Base-by-base conservation (phyloP, 306 rosid genomes). In the Quercus parvula region DNA sequence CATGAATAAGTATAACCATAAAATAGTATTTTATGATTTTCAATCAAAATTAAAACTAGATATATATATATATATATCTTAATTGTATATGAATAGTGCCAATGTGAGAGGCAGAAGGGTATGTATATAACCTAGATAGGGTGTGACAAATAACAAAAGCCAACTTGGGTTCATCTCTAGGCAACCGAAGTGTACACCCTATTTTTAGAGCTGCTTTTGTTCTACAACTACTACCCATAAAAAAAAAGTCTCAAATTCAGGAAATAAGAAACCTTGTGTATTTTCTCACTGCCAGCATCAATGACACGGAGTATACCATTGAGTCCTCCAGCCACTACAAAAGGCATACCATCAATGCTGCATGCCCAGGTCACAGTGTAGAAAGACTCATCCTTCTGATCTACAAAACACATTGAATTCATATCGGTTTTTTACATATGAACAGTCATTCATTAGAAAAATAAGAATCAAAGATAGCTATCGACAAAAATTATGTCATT, bases 361-460 rank as follows among this genome's bases (percentile, higher is more conserved):
- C 94, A 88, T 12, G 99, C 98, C 99, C 98, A 95, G 73, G 94
- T 87, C 74, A 89, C 94, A 59, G 96, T 87, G 91, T 91, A 95
- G 83, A 95, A 95, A 59, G 99, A 91, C 81, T 93, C 99, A 77
- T 95, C 96, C 97, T 93, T 95, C 99, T 95, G 97, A 82, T 89
- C 89, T 84, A 90, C 93, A 88, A 56, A 87, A 78, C 71, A 83
- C 74, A 78, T 79, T 30, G 73, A 75, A 79, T 30, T 78, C 83
- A 80, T 73, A 79, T 38, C 46, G 46, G 46, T 38, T 38, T 49
- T 70, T 74, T 7, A 38, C 46, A 38, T 38, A 38, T 38, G 46
- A 54, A 75, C 4, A 3, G 51, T 1, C 63, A 22, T 63, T 66
- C 70, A 78, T 4, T 66, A 30, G 30, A 41, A 38, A 12, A 49